These are phyloP conservation scores for Shiraia bambusicola DNA, from an alignment of 2,329 filamentous ascomycete species.

Conservation along the genomic window DNA sequence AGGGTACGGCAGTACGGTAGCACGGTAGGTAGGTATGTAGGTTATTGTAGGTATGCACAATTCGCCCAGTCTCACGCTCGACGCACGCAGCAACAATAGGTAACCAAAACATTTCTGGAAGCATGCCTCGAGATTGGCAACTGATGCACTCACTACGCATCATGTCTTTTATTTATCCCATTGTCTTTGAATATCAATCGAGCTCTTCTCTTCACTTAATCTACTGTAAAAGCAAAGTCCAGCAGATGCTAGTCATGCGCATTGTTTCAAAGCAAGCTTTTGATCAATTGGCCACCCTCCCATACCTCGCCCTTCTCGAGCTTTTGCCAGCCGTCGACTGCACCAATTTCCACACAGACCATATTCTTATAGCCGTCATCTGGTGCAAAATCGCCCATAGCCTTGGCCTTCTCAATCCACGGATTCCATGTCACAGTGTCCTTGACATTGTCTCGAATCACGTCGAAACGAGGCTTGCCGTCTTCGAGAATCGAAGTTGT, in stretches of 20 bases:
- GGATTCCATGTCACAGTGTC: constrained; percentile 98
- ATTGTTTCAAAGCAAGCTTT: constrained; percentile 40
- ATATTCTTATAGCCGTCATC: constrained; percentile 90
- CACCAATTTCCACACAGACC: constrained; percentile 90
- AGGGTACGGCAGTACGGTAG: no score
- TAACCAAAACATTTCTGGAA: background rate
- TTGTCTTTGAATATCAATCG: no score
- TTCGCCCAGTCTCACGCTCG: no score
- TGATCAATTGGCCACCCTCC: constrained; percentile 63
- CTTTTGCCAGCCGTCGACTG: constrained; percentile 78
- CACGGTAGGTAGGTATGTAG: no score
- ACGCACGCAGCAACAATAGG: no score
- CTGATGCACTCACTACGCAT: no score
- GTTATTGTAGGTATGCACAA: no score
- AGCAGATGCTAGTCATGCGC: background rate
- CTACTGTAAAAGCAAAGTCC: no score
- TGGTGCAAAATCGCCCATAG: constrained; percentile 83
- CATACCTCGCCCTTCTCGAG: constrained; percentile 76
- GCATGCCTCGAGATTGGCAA: no score
- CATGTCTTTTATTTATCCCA: no score
- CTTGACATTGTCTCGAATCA: constrained; percentile 79
- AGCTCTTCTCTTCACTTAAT: no score
- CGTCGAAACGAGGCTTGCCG: constrained; percentile 66
- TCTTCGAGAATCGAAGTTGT: constrained; percentile 65
- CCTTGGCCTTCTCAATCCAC: constrained; percentile 80